Evolutionary conservation across 1,284 basidiomycete genomes (phyloP), one percentile per base, ranked within the genome.

Genomic region (Mycena sp.): DNA sequence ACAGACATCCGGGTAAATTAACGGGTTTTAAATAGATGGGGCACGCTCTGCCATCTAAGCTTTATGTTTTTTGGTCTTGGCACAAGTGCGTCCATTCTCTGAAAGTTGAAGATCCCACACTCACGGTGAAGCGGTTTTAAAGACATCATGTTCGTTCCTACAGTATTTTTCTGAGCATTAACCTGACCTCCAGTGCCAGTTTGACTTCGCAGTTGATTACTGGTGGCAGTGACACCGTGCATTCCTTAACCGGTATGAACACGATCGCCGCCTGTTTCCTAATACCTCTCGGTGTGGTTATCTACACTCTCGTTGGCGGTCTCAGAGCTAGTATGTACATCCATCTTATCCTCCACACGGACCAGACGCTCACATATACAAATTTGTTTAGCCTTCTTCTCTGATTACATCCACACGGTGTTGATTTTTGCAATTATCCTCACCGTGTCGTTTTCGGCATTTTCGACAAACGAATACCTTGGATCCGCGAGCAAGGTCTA

Each of bases 211-310:
- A 83, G 62, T 86, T 83, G 85, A 77, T 87, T 19, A 85, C 83
- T 67, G 81, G 85, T 51, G 89, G 89, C 29, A 88, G 87, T 0
- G 83, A 81, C 3, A 88, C 88, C 0, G 89, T 89, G 0, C 83
- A 81, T 23, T 76, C 76, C n/a, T 71, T 86, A 58, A 85, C 83
- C 2, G 84, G 84, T 1, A 86, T 86, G 84, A 78, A 78, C 70
- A 84, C 83, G 11, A 79, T 85, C 58, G 84, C 84, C 12, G 87
- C 87, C 1, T 88, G 87, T 70, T 90, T 90, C 79, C 78, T 91
- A 29, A 87, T 87, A 41, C 85, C 85, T 2, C 67, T 86, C 10
- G 83, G 84, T 4, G 85, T 87, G 19, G 79, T 81, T 2, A 81
- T 85, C 65, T 86, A 85, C 74, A 87, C 88, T 58, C 79, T 88